Percentiles rank a stretch among this genome's conserved stretches.
phyloP scores from a whole-genome alignment of 768 basidiomycete species.

The Daedaleopsis sinensis region DNA sequence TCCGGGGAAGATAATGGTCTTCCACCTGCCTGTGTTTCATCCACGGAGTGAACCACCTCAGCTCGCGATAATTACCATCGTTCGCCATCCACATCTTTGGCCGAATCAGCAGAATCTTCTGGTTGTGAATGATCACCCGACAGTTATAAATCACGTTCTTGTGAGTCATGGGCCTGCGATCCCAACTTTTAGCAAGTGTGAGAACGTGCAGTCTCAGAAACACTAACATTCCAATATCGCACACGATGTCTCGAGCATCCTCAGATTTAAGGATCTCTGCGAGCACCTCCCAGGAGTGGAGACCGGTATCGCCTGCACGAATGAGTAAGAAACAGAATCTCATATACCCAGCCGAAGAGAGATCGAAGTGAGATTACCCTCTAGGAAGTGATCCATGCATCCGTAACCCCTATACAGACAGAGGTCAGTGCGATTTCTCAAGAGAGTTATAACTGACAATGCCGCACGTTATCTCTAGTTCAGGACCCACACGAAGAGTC shows the following conservation, averaged over 20 bases:
- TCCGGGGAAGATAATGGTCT: slow-evolving; percentile 89
- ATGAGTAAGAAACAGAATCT: background rate
- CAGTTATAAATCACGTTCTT: slow-evolving; percentile 99
- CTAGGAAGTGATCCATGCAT: slow-evolving; percentile 95
- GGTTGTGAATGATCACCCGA: slow-evolving; percentile 84
- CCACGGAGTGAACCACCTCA: slow-evolving; percentile 93
- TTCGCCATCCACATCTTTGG: slow-evolving; percentile 99
- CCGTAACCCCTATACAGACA: slow-evolving; percentile 82
- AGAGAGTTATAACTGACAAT: slow-evolving; percentile 18
- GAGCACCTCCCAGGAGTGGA: slow-evolving; percentile 98
- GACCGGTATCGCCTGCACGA: slow-evolving; percentile 89
- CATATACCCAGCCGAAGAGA: background rate
- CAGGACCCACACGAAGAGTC: slow-evolving; percentile 91
- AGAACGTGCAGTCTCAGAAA: background rate
- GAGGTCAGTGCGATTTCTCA: background rate
- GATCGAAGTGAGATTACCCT: slow-evolving; percentile 55
- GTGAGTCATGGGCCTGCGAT: slow-evolving; percentile 88
- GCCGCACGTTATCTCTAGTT: slow-evolving; percentile 89
- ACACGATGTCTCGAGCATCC: slow-evolving; percentile 82
- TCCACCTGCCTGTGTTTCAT: slow-evolving; percentile 86
- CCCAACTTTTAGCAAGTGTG: background rate
- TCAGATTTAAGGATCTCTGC: slow-evolving; percentile 86
- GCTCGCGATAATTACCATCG: slow-evolving; percentile 91
- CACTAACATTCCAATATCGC: slow-evolving; percentile 91
- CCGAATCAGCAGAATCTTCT: slow-evolving; percentile 89